Percentiles rank a stretch among this genome's conserved stretches.
Evolutionary conservation across 2,329 filamentous ascomycete species (phyloP).

Genomic region (Fusarium agapanthi): DNA sequence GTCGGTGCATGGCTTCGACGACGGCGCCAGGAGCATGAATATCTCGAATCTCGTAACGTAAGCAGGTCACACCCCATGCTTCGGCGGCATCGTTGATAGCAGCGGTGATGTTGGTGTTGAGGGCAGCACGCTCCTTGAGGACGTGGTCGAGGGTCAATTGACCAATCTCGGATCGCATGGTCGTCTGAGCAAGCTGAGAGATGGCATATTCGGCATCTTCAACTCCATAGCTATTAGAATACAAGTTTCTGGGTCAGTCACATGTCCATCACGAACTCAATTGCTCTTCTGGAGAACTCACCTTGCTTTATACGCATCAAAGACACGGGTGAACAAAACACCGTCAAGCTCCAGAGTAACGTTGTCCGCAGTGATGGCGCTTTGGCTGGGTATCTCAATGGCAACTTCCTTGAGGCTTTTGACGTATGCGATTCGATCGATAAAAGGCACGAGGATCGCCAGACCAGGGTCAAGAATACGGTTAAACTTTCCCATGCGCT

Average conservation of each 20-base stretch:
- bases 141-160: slow-evolving; percentile 97
- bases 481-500: slow-evolving; percentile 98
- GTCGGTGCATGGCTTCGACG: slow-evolving; percentile 97
- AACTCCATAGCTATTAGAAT: slow-evolving; percentile 81
- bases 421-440: slow-evolving; percentile 97
- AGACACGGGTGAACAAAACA: slow-evolving; percentile 93
- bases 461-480: slow-evolving; percentile 92
- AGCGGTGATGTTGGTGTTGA: slow-evolving; percentile 98
- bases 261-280: background rate
- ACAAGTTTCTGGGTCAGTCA: slow-evolving; percentile 7
- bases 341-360: slow-evolving; percentile 96
- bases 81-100: slow-evolving; percentile 98
- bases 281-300: slow-evolving; percentile 50
- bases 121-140: slow-evolving; percentile 92
- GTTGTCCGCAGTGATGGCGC: slow-evolving; percentile 97
- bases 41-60: slow-evolving; percentile 97
- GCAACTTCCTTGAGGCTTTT: slow-evolving; percentile 96
- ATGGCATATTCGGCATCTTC: slow-evolving; percentile 99
- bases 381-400: slow-evolving; percentile 97
- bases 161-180: slow-evolving; percentile 98
- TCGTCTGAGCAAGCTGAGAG: slow-evolving; percentile 96
- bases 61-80: slow-evolving; percentile 94
- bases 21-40: slow-evolving; percentile 95
- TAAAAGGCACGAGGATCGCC: slow-evolving; percentile 85
- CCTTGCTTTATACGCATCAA: slow-evolving; percentile 98